phyloP scores from a whole-genome alignment of 805 yeast species.

The Saccharomycopsis babjevae region DNA sequence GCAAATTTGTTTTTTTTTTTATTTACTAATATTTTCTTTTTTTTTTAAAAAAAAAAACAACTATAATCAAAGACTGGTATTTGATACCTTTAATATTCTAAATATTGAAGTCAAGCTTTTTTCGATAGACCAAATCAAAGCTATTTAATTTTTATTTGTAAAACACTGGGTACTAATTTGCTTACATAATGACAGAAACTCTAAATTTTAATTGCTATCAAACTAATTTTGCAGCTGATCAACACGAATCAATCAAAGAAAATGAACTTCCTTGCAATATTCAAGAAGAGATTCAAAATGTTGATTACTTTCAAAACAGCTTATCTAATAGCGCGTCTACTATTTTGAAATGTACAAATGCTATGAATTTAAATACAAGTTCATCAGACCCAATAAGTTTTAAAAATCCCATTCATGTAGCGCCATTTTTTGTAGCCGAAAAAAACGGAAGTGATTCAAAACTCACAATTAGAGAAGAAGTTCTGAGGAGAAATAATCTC shows the following conservation, averaged over 20 bases:
- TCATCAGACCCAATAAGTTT: slow-evolving; percentile 6
- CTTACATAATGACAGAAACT: background rate
- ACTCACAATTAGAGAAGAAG: slow-evolving; percentile 3
- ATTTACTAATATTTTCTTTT: too few species aligned
- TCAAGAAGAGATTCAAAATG: background rate
- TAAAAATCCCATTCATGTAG: slow-evolving; percentile 3
- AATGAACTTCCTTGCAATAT: background rate
- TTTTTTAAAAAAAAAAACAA: too few species aligned
- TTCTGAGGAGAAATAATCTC: slow-evolving; percentile 7
- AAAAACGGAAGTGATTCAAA: background rate
- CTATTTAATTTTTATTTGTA: too few species aligned
- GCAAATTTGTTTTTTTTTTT: too few species aligned
- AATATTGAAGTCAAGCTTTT: too few species aligned
- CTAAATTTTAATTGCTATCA: background rate
- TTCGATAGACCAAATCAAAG: too few species aligned
- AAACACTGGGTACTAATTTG: background rate
- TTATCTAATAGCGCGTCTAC: background rate
- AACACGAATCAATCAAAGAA: background rate
- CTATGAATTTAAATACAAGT: background rate
- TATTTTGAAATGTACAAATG: background rate
- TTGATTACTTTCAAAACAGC: background rate
- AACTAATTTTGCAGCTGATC: background rate
- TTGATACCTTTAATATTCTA: too few species aligned
- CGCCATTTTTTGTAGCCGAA: slow-evolving; percentile 8
- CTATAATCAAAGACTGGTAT: too few species aligned